Evolutionary conservation across 345 rosid species (phyloP).

Genomic region (Eucalyptus sideroxylon): DNA sequence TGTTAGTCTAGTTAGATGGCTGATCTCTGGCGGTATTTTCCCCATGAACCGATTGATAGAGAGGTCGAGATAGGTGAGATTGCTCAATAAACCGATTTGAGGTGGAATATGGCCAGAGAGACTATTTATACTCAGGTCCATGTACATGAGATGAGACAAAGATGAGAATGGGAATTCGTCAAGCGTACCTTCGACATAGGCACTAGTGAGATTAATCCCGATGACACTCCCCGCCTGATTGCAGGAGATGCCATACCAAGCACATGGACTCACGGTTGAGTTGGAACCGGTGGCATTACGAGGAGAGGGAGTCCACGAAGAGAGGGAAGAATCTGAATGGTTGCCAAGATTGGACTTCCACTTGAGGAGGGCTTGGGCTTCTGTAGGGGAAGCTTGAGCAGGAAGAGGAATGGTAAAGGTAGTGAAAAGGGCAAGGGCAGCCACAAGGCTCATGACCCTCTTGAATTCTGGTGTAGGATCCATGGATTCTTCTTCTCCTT

Average conservation of each 20-base stretch:
- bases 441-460: not conserved
- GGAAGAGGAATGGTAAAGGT: not conserved
- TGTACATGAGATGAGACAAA: not conserved
- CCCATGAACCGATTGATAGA: not conserved
- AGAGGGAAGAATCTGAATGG: not conserved
- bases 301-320: slow-evolving; percentile 1
- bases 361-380: slow-evolving; percentile 2
- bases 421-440: not conserved
- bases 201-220: not conserved
- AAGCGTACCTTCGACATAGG: slow-evolving; percentile 2
- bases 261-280: not conserved
- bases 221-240: not conserved
- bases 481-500: not conserved
- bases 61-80: slow-evolving; percentile 1
- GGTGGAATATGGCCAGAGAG: slow-evolving; percentile 12
- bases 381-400: not conserved
- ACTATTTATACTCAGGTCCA: slow-evolving; percentile 5
- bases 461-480: not conserved
- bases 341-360: slow-evolving; percentile 4
- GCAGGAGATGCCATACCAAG: slow-evolving; percentile 14
- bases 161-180: slow-evolving; percentile 5
- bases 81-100: not conserved
- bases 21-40: fast-evolving
- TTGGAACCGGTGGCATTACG: not conserved
- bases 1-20: no score